phyloP scores from a whole-genome alignment of 2,329 filamentous ascomycete species.

The Xylaria sp. region DNA sequence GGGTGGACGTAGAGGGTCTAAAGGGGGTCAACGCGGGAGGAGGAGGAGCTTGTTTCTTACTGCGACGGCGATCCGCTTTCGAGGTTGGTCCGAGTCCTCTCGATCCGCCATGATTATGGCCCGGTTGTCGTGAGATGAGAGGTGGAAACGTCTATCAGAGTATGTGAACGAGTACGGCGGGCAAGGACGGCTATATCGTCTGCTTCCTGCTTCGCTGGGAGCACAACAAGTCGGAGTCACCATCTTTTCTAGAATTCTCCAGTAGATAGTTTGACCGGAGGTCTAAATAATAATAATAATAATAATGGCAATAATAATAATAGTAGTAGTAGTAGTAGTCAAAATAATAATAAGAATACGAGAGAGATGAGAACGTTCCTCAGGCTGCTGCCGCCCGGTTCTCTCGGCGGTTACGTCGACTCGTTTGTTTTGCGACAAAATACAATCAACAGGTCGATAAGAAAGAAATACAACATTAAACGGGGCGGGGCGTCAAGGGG shows the following conservation, averaged over 20 bases:
- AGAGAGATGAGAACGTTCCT: conserved; percentile 27
- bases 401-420: conserved; percentile 31
- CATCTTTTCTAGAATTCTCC: conserved; percentile 43
- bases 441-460: conserved; percentile 33
- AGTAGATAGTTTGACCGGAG: conserved; percentile 15
- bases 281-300: too few species aligned
- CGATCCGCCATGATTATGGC: conserved; percentile 49
- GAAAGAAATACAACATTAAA: conserved; percentile 20
- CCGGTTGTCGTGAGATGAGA: conserved; percentile 45
- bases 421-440: conserved; percentile 35
- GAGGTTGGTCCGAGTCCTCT: conserved; percentile 53
- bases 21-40: neutral
- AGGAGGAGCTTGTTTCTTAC: conserved; percentile 48
- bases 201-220: conserved; percentile 41
- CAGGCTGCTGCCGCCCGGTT: conserved; percentile 32
- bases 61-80: conserved; percentile 65
- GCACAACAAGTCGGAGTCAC: conserved; percentile 49
- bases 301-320: conserved; percentile 27
- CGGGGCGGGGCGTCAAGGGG: neutral
- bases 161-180: conserved; percentile 46
- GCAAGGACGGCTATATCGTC: conserved; percentile 49
- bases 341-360: conserved; percentile 17
- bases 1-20: conserved; percentile 10
- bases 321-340: conserved; percentile 26
- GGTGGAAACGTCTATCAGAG: conserved; percentile 46